Evolutionary conservation across 1,139 yeast species (phyloP), one percentile per base, ranked within the genome.

Genomic region (Blastobotrys elegans): DNA sequence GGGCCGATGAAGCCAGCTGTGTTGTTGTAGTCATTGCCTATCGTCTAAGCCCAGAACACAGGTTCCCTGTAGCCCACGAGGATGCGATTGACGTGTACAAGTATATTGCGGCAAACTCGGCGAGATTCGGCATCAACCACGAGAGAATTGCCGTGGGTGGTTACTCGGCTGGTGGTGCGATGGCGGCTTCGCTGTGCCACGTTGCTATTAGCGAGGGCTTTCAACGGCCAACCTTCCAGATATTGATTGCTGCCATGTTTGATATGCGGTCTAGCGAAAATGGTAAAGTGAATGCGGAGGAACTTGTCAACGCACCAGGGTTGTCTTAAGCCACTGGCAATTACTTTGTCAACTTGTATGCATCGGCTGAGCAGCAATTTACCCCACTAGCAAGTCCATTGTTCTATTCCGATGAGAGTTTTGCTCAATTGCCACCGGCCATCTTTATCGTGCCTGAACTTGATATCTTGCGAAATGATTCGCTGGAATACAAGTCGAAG

Each of bases 21-120:
- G 44, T 43, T 27, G 50, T 47, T 6, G 27, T 47, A 26, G 50
- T 56, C 6, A 58, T 61, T 13, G 76, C 73, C 53, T 74, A 74
- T 56, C 54, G 77, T 31, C 58, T 72, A 44, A 77, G 76, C 0
- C 79, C 79, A 3, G 77, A 75, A 56, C 56, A 64, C 53, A 74
- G 75, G 17, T 75, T 65, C 54, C 79, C 79, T 2, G 75, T 77
- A 7, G 68, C 74, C 43, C 70, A 72, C 3, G 70, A 74, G n/a
- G 79, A 75, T 58, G 59, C 73, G 18, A 72, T 62, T 56, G 77
- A 70, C 44, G 61, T 69, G 7, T 50, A 61, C 10, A 27, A 59
- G 26, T 56, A 49, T 44, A 53, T 53, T 40, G 48, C 53, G n/a
- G 50, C 46, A 22, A 49, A 51, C 33, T 48, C 55, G 8, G 43